A percentile compares a stretch with the other conserved stretches of the same genome.
phyloP scores from a whole-genome alignment of 805 yeast species.

The Lipomyces yamanashiensis region DNA sequence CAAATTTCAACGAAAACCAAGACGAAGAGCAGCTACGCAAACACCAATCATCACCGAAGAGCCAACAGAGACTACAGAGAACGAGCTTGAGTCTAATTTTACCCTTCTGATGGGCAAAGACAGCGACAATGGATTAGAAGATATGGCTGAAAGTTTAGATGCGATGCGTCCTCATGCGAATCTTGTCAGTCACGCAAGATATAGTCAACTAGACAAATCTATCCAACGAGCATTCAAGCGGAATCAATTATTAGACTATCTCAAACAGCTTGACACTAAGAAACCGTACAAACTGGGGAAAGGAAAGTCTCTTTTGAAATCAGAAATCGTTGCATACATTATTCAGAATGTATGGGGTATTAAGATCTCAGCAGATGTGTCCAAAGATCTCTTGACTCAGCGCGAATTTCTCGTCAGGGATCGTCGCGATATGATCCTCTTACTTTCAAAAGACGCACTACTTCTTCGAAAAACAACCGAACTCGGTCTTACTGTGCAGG shows the following conservation, averaged over 20 bases:
- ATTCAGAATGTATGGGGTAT: conserved; percentile 23
- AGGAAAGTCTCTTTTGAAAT: not conserved
- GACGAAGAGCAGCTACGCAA: not conserved
- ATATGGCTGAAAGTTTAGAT: conserved; percentile 13
- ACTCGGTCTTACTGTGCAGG: conserved; percentile 7
- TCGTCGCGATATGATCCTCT: conserved; percentile 21
- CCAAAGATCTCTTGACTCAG: conserved; percentile 21
- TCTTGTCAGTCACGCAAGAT: conserved; percentile 17
- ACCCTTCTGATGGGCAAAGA: conserved; percentile 3
- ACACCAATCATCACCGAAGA: not conserved
- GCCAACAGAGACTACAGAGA: not conserved
- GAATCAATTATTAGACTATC: conserved; percentile 14
- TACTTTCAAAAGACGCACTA: conserved; percentile 12
- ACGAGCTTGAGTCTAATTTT: conserved; percentile 1
- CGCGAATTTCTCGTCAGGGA: conserved; percentile 4
- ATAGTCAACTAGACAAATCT: conserved; percentile 8
- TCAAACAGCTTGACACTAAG: not conserved
- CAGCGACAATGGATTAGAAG: conserved; percentile 1
- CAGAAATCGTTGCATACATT: conserved; percentile 10
- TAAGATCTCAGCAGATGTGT: conserved; percentile 15
- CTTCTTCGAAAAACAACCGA: conserved; percentile 16
- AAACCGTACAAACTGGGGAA: not conserved
- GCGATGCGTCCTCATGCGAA: conserved; percentile 18
- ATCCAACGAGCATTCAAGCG: conserved; percentile 19
- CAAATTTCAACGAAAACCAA: not conserved